These are phyloP conservation scores for Leptographium galeiforme DNA, from an alignment of 2,329 filamentous ascomycete genomes.

Conservation along the genomic window DNA sequence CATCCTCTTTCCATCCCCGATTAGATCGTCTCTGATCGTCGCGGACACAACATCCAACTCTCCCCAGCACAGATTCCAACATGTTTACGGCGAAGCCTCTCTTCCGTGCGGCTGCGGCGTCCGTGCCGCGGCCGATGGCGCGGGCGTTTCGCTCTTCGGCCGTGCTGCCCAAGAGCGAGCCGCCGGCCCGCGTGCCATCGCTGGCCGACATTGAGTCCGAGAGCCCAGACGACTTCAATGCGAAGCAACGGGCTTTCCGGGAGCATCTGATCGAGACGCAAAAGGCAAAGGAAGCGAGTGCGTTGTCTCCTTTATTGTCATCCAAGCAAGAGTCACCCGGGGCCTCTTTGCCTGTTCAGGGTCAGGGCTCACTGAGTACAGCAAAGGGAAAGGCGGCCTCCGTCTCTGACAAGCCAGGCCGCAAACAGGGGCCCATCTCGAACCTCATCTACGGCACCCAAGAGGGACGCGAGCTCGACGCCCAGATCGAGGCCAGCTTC, in stretches of 20 bases:
- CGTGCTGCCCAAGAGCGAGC: constrained; percentile 24
- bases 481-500: constrained; percentile 92
- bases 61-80: too few relatives aligned
- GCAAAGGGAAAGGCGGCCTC: constrained; percentile 47
- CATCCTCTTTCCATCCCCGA: too few relatives aligned
- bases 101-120: background rate
- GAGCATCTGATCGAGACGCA: constrained; percentile 59
- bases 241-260: constrained; percentile 76
- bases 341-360: constrained; percentile 21
- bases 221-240: constrained; percentile 62
- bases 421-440: constrained; percentile 60
- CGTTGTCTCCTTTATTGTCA: constrained; percentile 22
- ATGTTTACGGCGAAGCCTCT: background rate
- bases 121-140: constrained; percentile 27
- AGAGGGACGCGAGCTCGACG: constrained; percentile 85
- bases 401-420: constrained; percentile 39
- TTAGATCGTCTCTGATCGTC: background rate
- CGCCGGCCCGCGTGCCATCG: constrained; percentile 42
- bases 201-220: constrained; percentile 72
- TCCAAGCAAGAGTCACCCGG: background rate
- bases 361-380: constrained; percentile 48
- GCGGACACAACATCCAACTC: background rate
- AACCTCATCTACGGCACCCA: constrained; percentile 95
- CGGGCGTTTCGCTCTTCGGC: constrained; percentile 47
- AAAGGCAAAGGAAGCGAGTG: constrained; percentile 80